Conservation (phyloP, 106 monocot genomes). For the Dioscorea alata region DNA sequence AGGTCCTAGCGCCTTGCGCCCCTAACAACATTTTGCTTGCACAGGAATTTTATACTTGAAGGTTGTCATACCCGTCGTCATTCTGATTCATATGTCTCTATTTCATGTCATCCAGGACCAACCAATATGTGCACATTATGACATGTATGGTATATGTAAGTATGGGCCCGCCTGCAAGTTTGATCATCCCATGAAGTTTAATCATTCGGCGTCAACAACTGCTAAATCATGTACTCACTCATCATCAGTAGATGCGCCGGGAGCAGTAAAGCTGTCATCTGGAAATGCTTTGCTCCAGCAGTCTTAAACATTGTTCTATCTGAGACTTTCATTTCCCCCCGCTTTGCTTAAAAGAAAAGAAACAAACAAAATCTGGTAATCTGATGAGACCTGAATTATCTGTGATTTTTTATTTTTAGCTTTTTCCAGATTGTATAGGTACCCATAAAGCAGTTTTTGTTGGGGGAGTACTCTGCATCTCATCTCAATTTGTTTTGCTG, state of each 20-base stretch:
- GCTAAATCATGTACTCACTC: background rate
- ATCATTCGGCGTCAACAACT: background rate
- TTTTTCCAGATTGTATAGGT: background rate
- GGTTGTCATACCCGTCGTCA: background rate
- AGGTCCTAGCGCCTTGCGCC: no score
- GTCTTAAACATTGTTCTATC: background rate
- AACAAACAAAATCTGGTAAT: no score
- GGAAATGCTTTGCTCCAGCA: background rate
- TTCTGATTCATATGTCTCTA: background rate
- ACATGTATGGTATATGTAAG: slow-evolving; percentile 31
- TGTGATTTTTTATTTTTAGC: background rate
- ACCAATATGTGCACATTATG: slow-evolving; percentile 25
- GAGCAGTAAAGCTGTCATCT: background rate
- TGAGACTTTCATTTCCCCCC: background rate
- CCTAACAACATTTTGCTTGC: no score
- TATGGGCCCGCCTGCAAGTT: slow-evolving; percentile 31
- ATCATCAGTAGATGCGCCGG: background rate
- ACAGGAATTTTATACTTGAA: background rate
- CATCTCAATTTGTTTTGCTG: background rate
- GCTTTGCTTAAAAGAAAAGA: background rate
- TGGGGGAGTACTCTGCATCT: background rate
- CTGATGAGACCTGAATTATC: background rate
- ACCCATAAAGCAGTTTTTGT: background rate
- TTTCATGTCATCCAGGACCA: slow-evolving; percentile 15
- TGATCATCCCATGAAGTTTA: slow-evolving; percentile 23